Evolutionary conservation across 2,329 filamentous ascomycete species (phyloP), one percentile per base, ranked within the genome.

Genomic region (Lachnellula occidentalis): DNA sequence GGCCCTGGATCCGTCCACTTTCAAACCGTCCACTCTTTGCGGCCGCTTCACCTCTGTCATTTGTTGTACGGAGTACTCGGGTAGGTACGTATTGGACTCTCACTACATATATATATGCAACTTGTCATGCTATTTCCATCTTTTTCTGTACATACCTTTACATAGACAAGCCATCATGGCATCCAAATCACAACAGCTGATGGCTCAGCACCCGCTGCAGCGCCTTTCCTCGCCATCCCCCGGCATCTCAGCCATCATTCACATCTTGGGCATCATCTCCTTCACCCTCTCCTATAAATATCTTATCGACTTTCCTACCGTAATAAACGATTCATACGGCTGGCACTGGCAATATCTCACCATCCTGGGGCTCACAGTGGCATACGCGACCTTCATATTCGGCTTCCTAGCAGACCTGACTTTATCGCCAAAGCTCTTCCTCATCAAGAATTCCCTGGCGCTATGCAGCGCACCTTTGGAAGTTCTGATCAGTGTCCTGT

Each of bases 391-490:
- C 49, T 90, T 90, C 67, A 61, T 70, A 48, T 70, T 80, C 24
- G 88, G 80, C 4, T 71, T 87, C 4, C 66, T 85, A 36, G 83
- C 86, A 51, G 87, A 91, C 68, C 62, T 89, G 8, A 82, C 81
- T 0, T 67, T 81, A 24, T 83, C 75, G 36, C 71, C 70, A 1
- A 67, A 66, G n/a, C 73, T 88, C 12, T 90, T 90, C 70, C 67
- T 72, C 2, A 65, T 78, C 53, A 91, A 91, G 71, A 91, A 91
- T 68, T 72, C 76, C 3, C 72, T 90, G 34, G 78, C 84, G 4
- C 75, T 88, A 12, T 77, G 82, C 57, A 81, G 82, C 39, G 79
- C 87, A 9, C 88, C 88, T 0, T 73, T 91, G 55, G 86, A 88
- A 68, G 80, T 86, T 22, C 73, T 90, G 51, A 86, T 92, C 66